These are phyloP conservation scores for Syzygium jambos DNA, from an alignment of 345 rosid species.

Conservation along the genomic window DNA sequence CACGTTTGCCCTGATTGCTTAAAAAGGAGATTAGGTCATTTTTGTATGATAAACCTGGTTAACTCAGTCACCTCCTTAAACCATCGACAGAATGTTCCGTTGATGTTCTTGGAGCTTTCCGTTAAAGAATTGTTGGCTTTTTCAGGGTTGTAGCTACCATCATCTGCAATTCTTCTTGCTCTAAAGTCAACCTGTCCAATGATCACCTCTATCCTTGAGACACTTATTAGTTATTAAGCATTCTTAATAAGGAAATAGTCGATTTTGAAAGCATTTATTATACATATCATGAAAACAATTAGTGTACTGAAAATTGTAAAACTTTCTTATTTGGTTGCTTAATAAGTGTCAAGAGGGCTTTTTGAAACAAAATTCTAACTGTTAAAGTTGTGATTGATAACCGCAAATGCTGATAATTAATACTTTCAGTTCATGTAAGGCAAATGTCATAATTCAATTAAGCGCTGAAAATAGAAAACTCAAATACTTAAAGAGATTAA, in stretches of 20 bases:
- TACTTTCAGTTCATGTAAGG: neutral
- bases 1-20: neutral
- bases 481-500: neutral
- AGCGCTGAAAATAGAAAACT: neutral
- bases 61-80: neutral
- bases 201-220: too few species aligned
- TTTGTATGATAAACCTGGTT: neutral
- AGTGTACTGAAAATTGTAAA: neutral
- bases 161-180: neutral
- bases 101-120: neutral
- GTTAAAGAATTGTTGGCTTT: too few species aligned
- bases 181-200: neutral
- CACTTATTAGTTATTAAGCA: too few species aligned
- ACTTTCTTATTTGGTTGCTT: neutral
- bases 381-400: accelerated
- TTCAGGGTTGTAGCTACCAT: too few species aligned
- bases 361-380: neutral
- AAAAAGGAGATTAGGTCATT: neutral
- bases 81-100: neutral
- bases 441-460: neutral
- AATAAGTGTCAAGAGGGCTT: neutral
- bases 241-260: neutral
- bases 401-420: neutral
- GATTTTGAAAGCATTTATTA: neutral
- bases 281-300: neutral